Percentiles rank a stretch among this genome's conserved stretches.
phyloP scores from a whole-genome alignment of 345 rosid species.

The Rhizophora mangle region DNA sequence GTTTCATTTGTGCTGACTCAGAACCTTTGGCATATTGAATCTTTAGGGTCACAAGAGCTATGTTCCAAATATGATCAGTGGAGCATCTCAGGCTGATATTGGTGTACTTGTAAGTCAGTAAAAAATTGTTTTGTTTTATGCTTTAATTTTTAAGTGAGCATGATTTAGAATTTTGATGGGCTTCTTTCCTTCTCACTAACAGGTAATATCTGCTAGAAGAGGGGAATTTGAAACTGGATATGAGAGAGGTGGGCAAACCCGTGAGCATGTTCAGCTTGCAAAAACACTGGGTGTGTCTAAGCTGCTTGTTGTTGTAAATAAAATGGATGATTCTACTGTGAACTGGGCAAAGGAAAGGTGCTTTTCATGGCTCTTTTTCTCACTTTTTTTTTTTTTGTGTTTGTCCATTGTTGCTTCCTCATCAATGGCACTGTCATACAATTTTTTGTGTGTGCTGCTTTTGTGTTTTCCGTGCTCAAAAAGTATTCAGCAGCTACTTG shows the following conservation, averaged over 20 bases:
- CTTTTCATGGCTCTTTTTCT: not conserved
- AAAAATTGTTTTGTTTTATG: not conserved
- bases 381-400: not conserved
- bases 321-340: slow-evolving; percentile 98
- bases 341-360: slow-evolving; percentile 95
- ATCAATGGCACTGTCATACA: not conserved
- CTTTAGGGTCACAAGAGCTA: slow-evolving; percentile 99
- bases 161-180: not conserved
- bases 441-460: not conserved
- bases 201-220: slow-evolving; percentile 97
- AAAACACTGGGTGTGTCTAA: slow-evolving; percentile 96
- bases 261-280: slow-evolving; percentile 98
- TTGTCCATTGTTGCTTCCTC: not conserved
- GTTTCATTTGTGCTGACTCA: not conserved
- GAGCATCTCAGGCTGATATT: slow-evolving; percentile 98
- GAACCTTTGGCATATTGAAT: slow-evolving; percentile 12
- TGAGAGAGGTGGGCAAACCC: slow-evolving; percentile 99
- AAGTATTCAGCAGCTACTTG: not conserved
- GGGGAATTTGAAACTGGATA: slow-evolving; percentile 99
- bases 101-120: slow-evolving; percentile 77
- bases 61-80: slow-evolving; percentile 98
- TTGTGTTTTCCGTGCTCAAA: too few relatives aligned
- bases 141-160: not conserved
- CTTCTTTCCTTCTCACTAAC: not conserved
- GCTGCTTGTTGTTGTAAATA: slow-evolving; percentile 86